Conservation (phyloP, 1,284 basidiomycete species). For the Austroboletus novae-zelandiae region DNA sequence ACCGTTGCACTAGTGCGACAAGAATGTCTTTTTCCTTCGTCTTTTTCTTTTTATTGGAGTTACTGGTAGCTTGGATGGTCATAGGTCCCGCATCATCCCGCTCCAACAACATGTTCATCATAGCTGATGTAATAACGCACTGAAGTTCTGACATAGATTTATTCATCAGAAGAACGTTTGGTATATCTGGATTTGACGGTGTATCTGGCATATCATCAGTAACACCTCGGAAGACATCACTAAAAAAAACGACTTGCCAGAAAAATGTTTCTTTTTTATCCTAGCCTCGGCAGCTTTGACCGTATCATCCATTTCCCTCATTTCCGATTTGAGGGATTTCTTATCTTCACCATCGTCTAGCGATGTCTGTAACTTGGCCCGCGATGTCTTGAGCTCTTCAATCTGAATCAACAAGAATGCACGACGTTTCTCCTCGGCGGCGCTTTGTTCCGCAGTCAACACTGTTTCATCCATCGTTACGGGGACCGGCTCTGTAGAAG, state of each 20-base stretch:
- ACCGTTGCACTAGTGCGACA: slow-evolving; percentile 10
- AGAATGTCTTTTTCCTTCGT: slow-evolving; percentile 9
- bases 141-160: slow-evolving; percentile 9
- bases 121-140: slow-evolving; percentile 2
- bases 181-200: not conserved
- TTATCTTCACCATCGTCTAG: slow-evolving; percentile 10
- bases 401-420: slow-evolving; percentile 22
- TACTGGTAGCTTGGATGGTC: slow-evolving; percentile 8
- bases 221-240: not conserved
- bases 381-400: slow-evolving; percentile 12
- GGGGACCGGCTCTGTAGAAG: slow-evolving; percentile 7
- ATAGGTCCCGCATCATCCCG: slow-evolving; percentile 20
- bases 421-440: slow-evolving; percentile 23
- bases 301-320: slow-evolving; percentile 18
- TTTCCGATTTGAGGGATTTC: slow-evolving; percentile 13
- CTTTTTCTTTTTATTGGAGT: not conserved
- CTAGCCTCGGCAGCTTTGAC: slow-evolving; percentile 13
- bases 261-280: slow-evolving; percentile 21
- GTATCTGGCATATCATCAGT: slow-evolving; percentile 15
- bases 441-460: slow-evolving; percentile 25
- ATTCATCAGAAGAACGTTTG: slow-evolving; percentile 2
- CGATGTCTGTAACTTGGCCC: not conserved
- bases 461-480: slow-evolving; percentile 24
- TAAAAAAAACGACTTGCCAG: slow-evolving; percentile 8
- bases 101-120: slow-evolving; percentile 13